Conservation (phyloP, 257 asterid species). For the Ilex aquifolium region DNA sequence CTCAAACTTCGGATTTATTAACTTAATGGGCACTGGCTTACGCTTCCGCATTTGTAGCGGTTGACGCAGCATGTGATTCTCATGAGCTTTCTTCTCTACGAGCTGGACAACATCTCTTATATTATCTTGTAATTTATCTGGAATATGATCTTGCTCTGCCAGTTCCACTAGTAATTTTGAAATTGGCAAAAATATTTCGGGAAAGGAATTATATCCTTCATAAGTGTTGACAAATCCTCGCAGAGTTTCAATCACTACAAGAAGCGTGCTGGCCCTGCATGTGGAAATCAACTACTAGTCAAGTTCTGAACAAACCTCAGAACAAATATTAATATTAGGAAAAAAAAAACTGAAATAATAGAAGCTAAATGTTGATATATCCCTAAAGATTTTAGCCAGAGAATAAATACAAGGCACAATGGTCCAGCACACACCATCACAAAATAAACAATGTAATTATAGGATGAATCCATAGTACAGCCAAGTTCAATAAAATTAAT, state of each 20-base stretch:
- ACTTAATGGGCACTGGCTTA: slow-evolving; percentile 46
- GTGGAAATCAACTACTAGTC: neutral
- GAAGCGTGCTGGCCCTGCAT: slow-evolving; percentile 67
- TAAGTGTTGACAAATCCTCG: slow-evolving; percentile 53
- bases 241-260: slow-evolving; percentile 52
- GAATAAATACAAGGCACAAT: no score
- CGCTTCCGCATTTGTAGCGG: slow-evolving; percentile 67
- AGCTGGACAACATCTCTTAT: slow-evolving; percentile 33
- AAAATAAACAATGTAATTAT: no score
- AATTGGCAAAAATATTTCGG: slow-evolving; percentile 76
- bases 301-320: no score
- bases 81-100: slow-evolving; percentile 49
- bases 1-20: slow-evolving; percentile 81
- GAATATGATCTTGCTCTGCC: slow-evolving; percentile 43
- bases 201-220: slow-evolving; percentile 60
- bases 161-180: slow-evolving; percentile 42
- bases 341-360: no score
- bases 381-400: neutral
- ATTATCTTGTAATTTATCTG: slow-evolving; percentile 49
- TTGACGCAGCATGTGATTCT: slow-evolving; percentile 53
- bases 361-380: no score
- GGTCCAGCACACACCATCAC: no score
- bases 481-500: no score
- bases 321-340: no score
- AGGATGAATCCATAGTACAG: no score